Conservation (phyloP, 176 grass and related monocot species). For the Dendrocalamus sinicus region DNA sequence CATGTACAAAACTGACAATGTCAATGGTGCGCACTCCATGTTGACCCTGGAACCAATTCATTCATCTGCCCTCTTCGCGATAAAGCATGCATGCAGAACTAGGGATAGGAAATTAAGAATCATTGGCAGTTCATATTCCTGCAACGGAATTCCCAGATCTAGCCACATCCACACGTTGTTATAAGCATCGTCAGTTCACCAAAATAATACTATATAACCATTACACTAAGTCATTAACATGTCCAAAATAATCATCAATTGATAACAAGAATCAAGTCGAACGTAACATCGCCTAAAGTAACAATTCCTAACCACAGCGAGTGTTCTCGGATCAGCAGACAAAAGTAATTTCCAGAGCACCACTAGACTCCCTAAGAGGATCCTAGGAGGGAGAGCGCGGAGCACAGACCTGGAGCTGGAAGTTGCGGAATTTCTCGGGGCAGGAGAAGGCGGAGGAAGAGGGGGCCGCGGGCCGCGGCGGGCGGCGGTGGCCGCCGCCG, state of each 20-base stretch:
- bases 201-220: background rate
- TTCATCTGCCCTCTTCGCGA: too few species aligned
- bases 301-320: background rate
- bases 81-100: background rate
- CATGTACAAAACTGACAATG: background rate
- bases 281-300: background rate
- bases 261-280: background rate
- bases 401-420: slow-evolving; percentile 59
- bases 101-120: background rate
- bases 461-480: slow-evolving; percentile 40
- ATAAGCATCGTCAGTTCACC: background rate
- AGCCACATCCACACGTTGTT: background rate
- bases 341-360: background rate
- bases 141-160: slow-evolving; percentile 9
- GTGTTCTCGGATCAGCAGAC: background rate
- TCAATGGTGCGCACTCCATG: background rate
- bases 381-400: background rate
- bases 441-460: slow-evolving; percentile 52
- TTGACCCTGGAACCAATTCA: too few species aligned
- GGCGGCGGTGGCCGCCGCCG: slow-evolving; percentile 54
- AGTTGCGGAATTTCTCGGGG: slow-evolving; percentile 65
- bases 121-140: slow-evolving; percentile 1
- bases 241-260: background rate
- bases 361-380: background rate
- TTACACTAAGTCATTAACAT: background rate